Evolutionary conservation across 495 filamentous ascomycete species (phyloP).

Genomic region (Patellaria atrata): DNA sequence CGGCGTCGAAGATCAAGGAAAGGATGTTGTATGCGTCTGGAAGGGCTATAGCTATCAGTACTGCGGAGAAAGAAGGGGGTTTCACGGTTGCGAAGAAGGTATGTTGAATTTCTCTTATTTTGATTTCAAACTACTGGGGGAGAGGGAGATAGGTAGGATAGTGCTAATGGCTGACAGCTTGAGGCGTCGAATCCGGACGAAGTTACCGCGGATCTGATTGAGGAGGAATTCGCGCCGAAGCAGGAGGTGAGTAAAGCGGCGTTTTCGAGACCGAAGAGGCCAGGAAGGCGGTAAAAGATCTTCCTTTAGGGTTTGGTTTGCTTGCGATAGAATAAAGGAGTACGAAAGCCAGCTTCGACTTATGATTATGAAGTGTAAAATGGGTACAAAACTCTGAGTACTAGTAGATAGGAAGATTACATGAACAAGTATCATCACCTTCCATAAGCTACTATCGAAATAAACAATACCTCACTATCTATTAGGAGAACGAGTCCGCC

Average conservation of each 20-base stretch:
- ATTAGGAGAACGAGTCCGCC: too few relatives aligned
- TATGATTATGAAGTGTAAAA: too few relatives aligned
- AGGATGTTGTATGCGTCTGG: conserved; percentile 90
- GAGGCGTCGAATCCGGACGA: conserved; percentile 62
- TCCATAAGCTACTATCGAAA: too few relatives aligned
- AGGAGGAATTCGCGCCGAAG: conserved; percentile 63
- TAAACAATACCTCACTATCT: too few relatives aligned
- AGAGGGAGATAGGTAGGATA: not conserved
- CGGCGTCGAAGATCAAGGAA: conserved; percentile 67
- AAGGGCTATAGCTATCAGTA: conserved; percentile 50
- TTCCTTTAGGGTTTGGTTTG: too few relatives aligned
- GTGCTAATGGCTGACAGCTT: conserved; percentile 30
- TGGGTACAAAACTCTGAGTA: too few relatives aligned
- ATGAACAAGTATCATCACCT: too few relatives aligned
- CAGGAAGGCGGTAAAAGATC: conserved; percentile 38
- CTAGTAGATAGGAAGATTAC: too few relatives aligned
- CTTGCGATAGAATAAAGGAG: too few relatives aligned
- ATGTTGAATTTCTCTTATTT: conserved; percentile 8
- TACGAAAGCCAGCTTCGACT: too few relatives aligned
- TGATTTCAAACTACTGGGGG: not conserved
- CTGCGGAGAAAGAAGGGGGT: conserved; percentile 55
- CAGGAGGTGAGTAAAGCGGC: conserved; percentile 45
- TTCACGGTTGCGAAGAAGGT: conserved; percentile 64
- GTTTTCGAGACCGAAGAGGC: conserved; percentile 83
- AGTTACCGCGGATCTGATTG: conserved; percentile 53